A percentile compares a stretch with the other conserved stretches of the same genome.
These are phyloP conservation scores for Euphorbia corollata DNA, from an alignment of 441 rosid genomes.

Conservation along the genomic window DNA sequence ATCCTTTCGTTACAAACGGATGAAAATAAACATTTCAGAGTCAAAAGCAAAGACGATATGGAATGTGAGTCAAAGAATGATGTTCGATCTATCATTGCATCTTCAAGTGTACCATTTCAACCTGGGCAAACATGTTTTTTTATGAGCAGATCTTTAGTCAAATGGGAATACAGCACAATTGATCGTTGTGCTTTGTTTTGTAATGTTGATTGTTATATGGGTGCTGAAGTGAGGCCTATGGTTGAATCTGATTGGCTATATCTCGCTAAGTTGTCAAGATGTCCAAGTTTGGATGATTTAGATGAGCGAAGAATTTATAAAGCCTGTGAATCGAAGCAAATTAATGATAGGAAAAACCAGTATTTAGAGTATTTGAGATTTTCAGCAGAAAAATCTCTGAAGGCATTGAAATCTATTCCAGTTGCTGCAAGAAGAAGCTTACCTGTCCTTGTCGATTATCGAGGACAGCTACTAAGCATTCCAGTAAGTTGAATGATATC, in stretches of 20 bases:
- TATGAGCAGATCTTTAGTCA: slow-evolving; percentile 67
- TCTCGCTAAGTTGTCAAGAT: slow-evolving; percentile 54
- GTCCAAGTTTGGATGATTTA: slow-evolving; percentile 24
- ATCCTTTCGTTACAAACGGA: slow-evolving; percentile 46
- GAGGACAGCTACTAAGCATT: slow-evolving; percentile 52
- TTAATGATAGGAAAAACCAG: slow-evolving; percentile 13
- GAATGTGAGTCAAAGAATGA: slow-evolving; percentile 25
- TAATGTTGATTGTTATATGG: slow-evolving; percentile 23
- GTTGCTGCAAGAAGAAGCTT: slow-evolving; percentile 73
- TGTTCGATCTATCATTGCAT: slow-evolving; percentile 23
- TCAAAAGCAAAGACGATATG: slow-evolving; percentile 31
- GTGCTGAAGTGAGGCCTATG: slow-evolving; percentile 58
- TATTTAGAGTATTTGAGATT: slow-evolving; percentile 30
- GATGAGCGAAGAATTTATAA: slow-evolving; percentile 16
- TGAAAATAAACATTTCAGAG: slow-evolving; percentile 56
- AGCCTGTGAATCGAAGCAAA: slow-evolving; percentile 14
- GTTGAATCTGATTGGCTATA: slow-evolving; percentile 70
- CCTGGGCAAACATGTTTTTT: slow-evolving; percentile 51
- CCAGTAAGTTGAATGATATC: slow-evolving; percentile 46
- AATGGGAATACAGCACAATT: slow-evolving; percentile 38
- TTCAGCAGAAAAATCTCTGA: slow-evolving; percentile 49
- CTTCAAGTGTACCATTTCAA: slow-evolving; percentile 30
- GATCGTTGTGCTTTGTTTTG: slow-evolving; percentile 27
- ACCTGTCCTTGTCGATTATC: slow-evolving; percentile 53
- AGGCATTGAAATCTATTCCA: slow-evolving; percentile 52